A percentile compares a stretch with the other conserved stretches of the same genome.
Evolutionary conservation across 1,139 yeast species (phyloP).

Genomic region (Nakaseomyces bracarensis): DNA sequence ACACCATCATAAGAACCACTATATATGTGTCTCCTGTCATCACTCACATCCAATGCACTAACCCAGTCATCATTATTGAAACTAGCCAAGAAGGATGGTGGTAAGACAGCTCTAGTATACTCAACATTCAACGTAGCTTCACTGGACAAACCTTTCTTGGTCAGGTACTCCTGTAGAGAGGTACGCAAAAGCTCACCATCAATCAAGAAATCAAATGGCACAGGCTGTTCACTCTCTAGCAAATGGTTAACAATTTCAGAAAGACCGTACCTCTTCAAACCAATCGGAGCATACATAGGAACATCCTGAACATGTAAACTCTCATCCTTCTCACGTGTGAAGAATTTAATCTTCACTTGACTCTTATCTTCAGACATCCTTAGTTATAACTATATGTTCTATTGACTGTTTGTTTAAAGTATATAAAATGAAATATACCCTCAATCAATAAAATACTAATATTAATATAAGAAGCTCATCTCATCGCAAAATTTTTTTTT

Average conservation of each 20-base stretch:
- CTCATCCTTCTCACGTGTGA: slow-evolving; percentile 79
- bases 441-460: too few relatives aligned
- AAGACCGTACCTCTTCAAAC: slow-evolving; percentile 80
- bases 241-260: slow-evolving; percentile 93
- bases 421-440: too few relatives aligned
- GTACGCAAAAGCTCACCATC: slow-evolving; percentile 75
- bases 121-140: slow-evolving; percentile 78
- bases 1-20: slow-evolving; percentile 94
- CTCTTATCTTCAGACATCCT: slow-evolving; percentile 28
- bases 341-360: slow-evolving; percentile 69
- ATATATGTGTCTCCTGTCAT: slow-evolving; percentile 44
- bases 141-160: slow-evolving; percentile 66
- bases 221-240: slow-evolving; percentile 49
- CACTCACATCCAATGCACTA: slow-evolving; percentile 48
- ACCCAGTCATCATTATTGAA: slow-evolving; percentile 96
- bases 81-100: slow-evolving; percentile 85
- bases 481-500: slow-evolving; percentile 2
- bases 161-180: slow-evolving; percentile 71
- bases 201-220: slow-evolving; percentile 88
- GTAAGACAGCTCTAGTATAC: slow-evolving; percentile 85
- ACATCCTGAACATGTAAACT: slow-evolving; percentile 66
- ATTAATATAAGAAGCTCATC: not conserved
- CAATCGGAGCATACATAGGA: slow-evolving; percentile 79
- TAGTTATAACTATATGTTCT: not conserved
- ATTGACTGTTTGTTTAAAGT: too few relatives aligned